Conservation (phyloP, 176 grass and related monocot genomes). For the Otatea glauca region DNA sequence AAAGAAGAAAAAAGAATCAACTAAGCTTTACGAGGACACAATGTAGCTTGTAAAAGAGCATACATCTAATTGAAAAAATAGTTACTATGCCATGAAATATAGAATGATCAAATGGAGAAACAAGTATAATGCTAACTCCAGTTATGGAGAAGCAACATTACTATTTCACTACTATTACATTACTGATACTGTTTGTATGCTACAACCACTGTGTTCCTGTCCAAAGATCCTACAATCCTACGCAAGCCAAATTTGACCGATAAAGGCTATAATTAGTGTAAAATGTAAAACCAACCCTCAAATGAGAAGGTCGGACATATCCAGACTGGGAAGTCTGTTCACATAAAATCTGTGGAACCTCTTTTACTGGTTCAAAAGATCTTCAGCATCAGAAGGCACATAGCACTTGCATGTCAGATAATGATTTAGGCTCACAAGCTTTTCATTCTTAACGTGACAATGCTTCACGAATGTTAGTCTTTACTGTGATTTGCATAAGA, state of each 20-base stretch:
- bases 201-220: too few species aligned
- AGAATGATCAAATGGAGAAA: neutral
- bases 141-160: too few species aligned
- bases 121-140: neutral
- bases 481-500: neutral
- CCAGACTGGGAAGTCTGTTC: neutral
- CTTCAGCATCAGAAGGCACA: neutral
- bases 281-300: neutral
- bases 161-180: too few species aligned
- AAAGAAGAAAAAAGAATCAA: neutral
- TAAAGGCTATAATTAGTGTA: too few species aligned
- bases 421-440: neutral
- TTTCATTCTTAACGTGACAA: conserved; percentile 7
- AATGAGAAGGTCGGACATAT: neutral
- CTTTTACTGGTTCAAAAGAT: neutral
- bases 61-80: neutral
- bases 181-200: too few species aligned
- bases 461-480: conserved; percentile 6
- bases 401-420: neutral
- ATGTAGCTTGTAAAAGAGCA: neutral
- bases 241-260: too few species aligned
- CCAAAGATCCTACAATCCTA: too few species aligned
- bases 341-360: neutral
- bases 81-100: neutral
- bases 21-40: neutral